Percentiles rank a stretch among this genome's conserved stretches.
Evolutionary conservation across 352 stramenopile species (phyloP).

Genomic region (Phytophthora hibernalis): DNA sequence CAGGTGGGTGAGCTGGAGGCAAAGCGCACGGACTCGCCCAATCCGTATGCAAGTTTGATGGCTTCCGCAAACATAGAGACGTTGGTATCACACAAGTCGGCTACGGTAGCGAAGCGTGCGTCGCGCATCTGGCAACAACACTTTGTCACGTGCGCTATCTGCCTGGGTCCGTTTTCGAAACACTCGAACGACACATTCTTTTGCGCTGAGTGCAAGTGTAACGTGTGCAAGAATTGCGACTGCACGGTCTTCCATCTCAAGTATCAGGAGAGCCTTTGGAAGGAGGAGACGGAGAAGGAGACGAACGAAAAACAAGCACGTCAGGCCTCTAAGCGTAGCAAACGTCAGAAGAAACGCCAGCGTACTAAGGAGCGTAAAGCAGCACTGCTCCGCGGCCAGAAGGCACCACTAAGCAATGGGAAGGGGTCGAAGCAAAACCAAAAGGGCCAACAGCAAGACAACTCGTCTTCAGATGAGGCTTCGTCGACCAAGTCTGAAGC

Average conservation of each 20-base stretch:
- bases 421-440: conserved; percentile 44
- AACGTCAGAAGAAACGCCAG: conserved; percentile 86
- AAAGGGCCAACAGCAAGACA: conserved; percentile 50
- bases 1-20: conserved; percentile 94
- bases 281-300: conserved; percentile 94
- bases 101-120: conserved; percentile 95
- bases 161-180: conserved; percentile 95
- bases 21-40: conserved; percentile 83
- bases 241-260: conserved; percentile 98
- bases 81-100: conserved; percentile 94
- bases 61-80: conserved; percentile 93
- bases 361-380: conserved; percentile 87
- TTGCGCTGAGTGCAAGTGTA: conserved; percentile 98
- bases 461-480: conserved; percentile 67
- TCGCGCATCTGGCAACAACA: conserved; percentile 98
- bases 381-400: conserved; percentile 57
- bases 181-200: conserved; percentile 95
- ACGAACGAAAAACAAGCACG: conserved; percentile 91
- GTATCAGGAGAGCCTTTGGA: conserved; percentile 96
- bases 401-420: conserved; percentile 32
- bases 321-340: conserved; percentile 86
- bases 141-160: conserved; percentile 98
- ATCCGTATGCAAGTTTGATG: conserved; percentile 92
- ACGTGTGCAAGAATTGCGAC: conserved; percentile 97
- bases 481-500: conserved; percentile 47